Base-by-base conservation (phyloP, 2,329 filamentous ascomycete species). In the Chalara sp. region DNA sequence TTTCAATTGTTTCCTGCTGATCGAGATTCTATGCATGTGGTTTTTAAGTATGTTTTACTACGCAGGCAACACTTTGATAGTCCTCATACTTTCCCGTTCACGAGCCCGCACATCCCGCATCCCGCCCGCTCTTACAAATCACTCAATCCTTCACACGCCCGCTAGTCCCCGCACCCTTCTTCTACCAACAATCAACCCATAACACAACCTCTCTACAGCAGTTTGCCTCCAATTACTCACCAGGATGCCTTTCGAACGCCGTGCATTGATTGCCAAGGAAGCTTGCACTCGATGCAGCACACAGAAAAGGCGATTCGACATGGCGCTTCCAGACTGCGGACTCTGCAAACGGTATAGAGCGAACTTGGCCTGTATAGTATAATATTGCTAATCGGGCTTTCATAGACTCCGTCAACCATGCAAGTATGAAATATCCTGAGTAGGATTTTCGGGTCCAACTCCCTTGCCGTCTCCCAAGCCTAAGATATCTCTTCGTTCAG, bases 321-420 rank as follows among this genome's bases (percentile, higher is more conserved):
- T 32, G 52, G 55, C 45, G 8, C 13, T 57, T 47, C 57, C 55
- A 40, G 28, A 45, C 11, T 59, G 57, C 47, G 50, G 46, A 35
- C 55, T 59, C 32, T 59, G 57, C 42, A 46, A 35, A 49, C 49
- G 55, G 57, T 59, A 53, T 29, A 35, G 35, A 42, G 32, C 33
- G 6, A 45, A 52, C 32, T 37, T 44, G 40, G 29, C 32, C 48
- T 10, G 42, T 48, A 42, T 12, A 47, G 6, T 49, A 47, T 13
- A 46, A 40, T 13, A 45, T 51, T 46, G 35, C 51, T 57, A 53
- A 53, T 42, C 32, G 46, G 47, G 45, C n/a, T 13, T 48, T 46
- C 47, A 8, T 44, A 57, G 57, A 48, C 53, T 57, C 43, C 46
- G 45, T 43, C 46, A 50, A 31, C 37, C 41, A 47, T 57, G 56